Percentiles rank a stretch among this genome's conserved stretches.
These are phyloP conservation scores for Stephania yunnanensis DNA, from an alignment of 164 flowering plant species.

Conservation along the genomic window DNA sequence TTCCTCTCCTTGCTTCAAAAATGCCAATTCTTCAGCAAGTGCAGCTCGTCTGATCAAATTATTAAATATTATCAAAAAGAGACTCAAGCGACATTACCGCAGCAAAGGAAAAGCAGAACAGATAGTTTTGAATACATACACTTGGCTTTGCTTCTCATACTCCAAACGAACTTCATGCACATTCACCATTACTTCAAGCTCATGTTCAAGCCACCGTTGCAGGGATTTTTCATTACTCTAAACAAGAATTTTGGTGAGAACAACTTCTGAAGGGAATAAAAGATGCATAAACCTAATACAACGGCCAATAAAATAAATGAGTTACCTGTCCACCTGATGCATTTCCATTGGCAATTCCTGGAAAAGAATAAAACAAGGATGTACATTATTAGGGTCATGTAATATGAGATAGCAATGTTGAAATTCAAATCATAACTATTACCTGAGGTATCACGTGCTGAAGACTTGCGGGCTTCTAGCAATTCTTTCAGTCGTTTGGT, in stretches of 20 bases:
- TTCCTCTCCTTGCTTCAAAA: constrained; percentile 74
- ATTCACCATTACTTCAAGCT: constrained; percentile 97
- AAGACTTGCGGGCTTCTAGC: constrained; percentile 88
- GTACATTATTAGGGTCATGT: constrained; percentile 7
- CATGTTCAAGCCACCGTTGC: constrained; percentile 96
- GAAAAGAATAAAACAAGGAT: constrained; percentile 9
- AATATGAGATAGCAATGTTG: background rate
- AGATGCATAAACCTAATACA: background rate
- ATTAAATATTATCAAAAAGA: background rate
- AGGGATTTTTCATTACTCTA: constrained; percentile 85
- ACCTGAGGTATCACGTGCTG: constrained; percentile 81
- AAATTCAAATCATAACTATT: constrained; percentile 10
- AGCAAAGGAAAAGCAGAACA: background rate
- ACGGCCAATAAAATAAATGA: constrained; percentile 3
- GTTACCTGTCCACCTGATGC: constrained; percentile 72
- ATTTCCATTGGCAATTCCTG: constrained; percentile 68
- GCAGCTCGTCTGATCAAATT: constrained; percentile 70
- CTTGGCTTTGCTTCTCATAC: constrained; percentile 98
- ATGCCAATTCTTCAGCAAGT: constrained; percentile 80
- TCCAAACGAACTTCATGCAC: constrained; percentile 98
- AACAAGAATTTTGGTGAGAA: constrained; percentile 14
- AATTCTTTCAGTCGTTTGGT: constrained; percentile 94
- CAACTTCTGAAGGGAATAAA: constrained; percentile 1
- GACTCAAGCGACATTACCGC: background rate
- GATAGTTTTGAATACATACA: constrained; percentile 44